Evolutionary conservation across 2,329 filamentous ascomycete species (phyloP).

Genomic region (Cercospora zeae-maydis): DNA sequence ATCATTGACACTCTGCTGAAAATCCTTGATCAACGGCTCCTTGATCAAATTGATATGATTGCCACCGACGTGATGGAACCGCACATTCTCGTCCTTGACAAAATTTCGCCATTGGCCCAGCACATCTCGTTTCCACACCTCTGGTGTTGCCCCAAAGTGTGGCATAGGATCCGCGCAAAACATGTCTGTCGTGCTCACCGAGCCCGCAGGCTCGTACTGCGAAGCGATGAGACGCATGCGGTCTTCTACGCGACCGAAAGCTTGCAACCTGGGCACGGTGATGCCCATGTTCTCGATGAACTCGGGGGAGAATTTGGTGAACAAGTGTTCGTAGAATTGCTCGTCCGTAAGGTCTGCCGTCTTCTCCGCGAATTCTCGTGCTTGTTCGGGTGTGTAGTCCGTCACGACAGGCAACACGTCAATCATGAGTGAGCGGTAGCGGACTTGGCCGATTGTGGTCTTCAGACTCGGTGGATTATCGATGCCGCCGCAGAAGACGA

Average conservation of each 20-base stretch:
- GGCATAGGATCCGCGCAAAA: conserved; percentile 24
- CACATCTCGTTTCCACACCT: conserved; percentile 22
- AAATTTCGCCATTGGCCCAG: conserved; percentile 18
- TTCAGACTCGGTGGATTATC: conserved; percentile 52
- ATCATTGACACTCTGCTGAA: conserved; percentile 17
- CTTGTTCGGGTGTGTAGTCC: conserved; percentile 19
- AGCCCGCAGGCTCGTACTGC: conserved; percentile 19
- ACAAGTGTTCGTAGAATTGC: conserved; percentile 23
- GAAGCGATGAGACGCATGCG: conserved; percentile 20
- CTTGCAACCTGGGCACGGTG: conserved; percentile 22
- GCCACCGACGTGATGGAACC: conserved; percentile 20
- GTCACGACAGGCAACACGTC: conserved; percentile 24
- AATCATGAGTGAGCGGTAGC: conserved; percentile 21
- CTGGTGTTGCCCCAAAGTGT: conserved; percentile 19
- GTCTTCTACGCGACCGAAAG: conserved; percentile 23
- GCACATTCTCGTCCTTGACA: conserved; percentile 16
- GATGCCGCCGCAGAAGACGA: conserved; percentile 46
- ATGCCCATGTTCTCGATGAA: conserved; percentile 26
- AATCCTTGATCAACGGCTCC: conserved; percentile 17
- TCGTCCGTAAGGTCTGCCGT: conserved; percentile 18
- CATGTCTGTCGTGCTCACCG: conserved; percentile 18
- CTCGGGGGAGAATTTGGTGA: conserved; percentile 23
- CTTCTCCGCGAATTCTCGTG: conserved; percentile 18
- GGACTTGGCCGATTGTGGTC: conserved; percentile 20
- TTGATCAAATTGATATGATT: conserved; percentile 21